Evolutionary conservation across 306 rosid species (phyloP).

Genomic region (Albizia julibrissin): DNA sequence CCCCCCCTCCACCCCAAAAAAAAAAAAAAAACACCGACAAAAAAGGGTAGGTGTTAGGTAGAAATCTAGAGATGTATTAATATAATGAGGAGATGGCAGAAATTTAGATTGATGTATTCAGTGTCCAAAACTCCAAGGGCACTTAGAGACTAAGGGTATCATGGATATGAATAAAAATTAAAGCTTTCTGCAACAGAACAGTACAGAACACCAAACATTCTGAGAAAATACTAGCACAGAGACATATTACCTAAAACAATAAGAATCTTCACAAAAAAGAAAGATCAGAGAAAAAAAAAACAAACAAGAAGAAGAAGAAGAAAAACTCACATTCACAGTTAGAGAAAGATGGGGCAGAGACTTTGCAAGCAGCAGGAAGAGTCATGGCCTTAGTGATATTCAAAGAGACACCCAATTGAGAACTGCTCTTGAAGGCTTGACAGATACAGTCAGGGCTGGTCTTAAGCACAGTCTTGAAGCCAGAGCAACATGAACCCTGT

Average conservation of each 20-base stretch:
- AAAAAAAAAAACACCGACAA: not conserved
- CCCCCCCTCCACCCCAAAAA: not conserved
- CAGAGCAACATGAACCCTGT: slow-evolving; percentile 69
- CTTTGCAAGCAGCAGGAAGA: slow-evolving; percentile 91
- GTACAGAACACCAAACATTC: not conserved
- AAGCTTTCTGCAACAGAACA: slow-evolving; percentile 19
- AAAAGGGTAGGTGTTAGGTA: not conserved
- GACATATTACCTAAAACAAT: not conserved
- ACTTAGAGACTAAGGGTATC: not conserved
- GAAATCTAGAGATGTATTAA: not conserved
- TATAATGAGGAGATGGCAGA: not conserved
- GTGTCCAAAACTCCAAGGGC: not conserved
- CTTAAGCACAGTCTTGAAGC: slow-evolving; percentile 83
- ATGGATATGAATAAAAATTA: slow-evolving; percentile 18
- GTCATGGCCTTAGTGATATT: slow-evolving; percentile 75
- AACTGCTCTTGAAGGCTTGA: slow-evolving; percentile 79
- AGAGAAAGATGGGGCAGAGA: slow-evolving; percentile 73
- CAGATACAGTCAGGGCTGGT: slow-evolving; percentile 77
- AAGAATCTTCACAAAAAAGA: not conserved
- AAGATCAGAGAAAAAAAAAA: not conserved
- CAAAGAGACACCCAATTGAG: slow-evolving; percentile 83
- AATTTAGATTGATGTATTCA: not conserved
- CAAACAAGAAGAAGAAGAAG: not conserved
- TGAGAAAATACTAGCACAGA: not conserved
- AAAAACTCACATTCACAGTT: slow-evolving; percentile 70